phyloP scores from a whole-genome alignment of 805 yeast genomes.

The Saccharomycopsis fibuligera region DNA sequence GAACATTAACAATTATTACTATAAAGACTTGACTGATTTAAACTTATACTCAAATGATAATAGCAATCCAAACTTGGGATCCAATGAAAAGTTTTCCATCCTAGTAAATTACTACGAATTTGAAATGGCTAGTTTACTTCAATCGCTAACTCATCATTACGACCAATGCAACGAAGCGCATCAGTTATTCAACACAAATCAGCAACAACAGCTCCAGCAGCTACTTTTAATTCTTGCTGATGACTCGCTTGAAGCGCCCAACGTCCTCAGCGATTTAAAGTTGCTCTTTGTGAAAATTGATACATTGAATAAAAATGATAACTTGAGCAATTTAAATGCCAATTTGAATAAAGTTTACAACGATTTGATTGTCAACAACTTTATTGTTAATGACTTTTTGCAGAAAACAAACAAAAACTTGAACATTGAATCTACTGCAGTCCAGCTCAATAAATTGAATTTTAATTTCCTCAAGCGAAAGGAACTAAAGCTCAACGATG shows the following conservation, averaged over 20 bases:
- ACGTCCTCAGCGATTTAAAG: conserved; percentile 16
- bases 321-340: conserved; percentile 5
- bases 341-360: conserved; percentile 15
- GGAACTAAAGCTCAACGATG: background rate
- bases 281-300: conserved; percentile 14
- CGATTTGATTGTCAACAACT: conserved; percentile 19
- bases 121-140: conserved; percentile 20
- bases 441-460: conserved; percentile 10
- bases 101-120: conserved; percentile 18
- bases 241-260: conserved; percentile 19
- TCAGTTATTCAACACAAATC: background rate
- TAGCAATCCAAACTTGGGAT: conserved; percentile 8
- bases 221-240: conserved; percentile 11
- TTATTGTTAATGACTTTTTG: conserved; percentile 19
- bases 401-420: conserved; percentile 18
- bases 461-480: conserved; percentile 16
- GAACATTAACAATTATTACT: conserved; percentile 15
- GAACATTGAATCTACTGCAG: conserved; percentile 15
- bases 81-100: conserved; percentile 18
- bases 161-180: conserved; percentile 20
- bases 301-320: conserved; percentile 6
- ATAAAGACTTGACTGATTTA: conserved; percentile 17
- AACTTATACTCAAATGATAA: conserved; percentile 17
- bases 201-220: conserved; percentile 6
- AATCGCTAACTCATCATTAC: conserved; percentile 18